Conservation (phyloP, 148 eudicot genomes). For the Polygonum aviculare region DNA sequence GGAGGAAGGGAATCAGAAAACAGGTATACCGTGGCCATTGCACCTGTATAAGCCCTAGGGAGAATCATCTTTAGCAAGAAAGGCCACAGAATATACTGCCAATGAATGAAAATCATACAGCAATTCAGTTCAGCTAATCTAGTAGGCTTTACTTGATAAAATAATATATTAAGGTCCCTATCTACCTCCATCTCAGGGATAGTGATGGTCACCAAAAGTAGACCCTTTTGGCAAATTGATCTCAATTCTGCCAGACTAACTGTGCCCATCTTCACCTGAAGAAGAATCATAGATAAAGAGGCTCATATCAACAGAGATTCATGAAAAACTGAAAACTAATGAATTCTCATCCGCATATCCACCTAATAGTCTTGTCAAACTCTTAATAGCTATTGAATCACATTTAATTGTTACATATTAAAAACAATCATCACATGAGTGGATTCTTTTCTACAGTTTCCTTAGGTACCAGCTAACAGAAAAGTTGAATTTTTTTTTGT, state of each 20-base stretch:
- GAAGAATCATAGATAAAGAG: background rate
- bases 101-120: slow-evolving; percentile 8
- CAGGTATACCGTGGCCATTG: slow-evolving; percentile 57
- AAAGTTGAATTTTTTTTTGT: background rate
- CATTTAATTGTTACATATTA: background rate
- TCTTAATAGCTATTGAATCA: background rate
- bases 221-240: slow-evolving; percentile 80
- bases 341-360: background rate
- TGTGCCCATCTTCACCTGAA: slow-evolving; percentile 53
- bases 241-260: slow-evolving; percentile 57
- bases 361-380: background rate
- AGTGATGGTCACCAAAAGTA: slow-evolving; percentile 79
- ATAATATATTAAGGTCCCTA: background rate
- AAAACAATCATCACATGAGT: background rate
- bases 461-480: background rate
- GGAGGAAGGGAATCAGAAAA: background rate
- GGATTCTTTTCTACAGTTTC: background rate
- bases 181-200: slow-evolving; percentile 95
- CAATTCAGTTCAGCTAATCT: background rate
- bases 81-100: slow-evolving; percentile 96
- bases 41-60: slow-evolving; percentile 76
- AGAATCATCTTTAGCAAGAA: slow-evolving; percentile 90
- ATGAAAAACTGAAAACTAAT: background rate
- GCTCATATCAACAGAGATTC: background rate
- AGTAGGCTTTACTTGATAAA: background rate